Conservation (phyloP, 441 rosid species). For the Syzygium syzygioides region DNA sequence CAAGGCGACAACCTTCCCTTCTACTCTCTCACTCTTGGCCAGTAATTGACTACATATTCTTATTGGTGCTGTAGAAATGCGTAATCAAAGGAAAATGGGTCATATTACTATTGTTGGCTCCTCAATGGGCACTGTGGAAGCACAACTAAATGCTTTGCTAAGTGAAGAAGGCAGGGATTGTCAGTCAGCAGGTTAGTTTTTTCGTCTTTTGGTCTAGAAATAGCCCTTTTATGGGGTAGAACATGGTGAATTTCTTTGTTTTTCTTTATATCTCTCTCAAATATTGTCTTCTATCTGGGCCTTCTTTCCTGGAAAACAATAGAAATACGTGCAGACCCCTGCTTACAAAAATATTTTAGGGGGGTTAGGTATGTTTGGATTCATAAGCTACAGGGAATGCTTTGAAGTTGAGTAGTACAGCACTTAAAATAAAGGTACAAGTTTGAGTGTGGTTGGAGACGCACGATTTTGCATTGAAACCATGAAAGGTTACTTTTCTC, state of each 20-base stretch:
- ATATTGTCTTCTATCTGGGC: not conserved
- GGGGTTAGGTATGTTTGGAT: not conserved
- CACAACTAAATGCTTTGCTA: constrained; percentile 49
- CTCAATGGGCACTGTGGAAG: constrained; percentile 62
- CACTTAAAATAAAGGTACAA: not conserved
- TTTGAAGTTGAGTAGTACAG: not conserved
- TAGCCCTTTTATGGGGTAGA: not conserved
- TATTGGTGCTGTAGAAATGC: constrained; percentile 52
- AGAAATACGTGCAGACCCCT: not conserved
- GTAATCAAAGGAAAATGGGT: constrained; percentile 95
- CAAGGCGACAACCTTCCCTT: not conserved
- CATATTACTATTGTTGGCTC: constrained; percentile 83
- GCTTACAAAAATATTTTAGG: not conserved
- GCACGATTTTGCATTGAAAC: not conserved
- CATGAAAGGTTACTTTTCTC: not conserved
- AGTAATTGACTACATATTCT: not conserved
- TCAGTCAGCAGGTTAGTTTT: constrained; percentile 34
- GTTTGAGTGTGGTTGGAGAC: not conserved
- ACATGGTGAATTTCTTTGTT: not conserved
- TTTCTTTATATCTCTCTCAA: not conserved
- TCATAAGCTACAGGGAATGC: not conserved
- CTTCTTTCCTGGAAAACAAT: not conserved
- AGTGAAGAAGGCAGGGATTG: constrained; percentile 30
- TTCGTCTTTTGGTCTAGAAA: not conserved
- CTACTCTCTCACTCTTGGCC: not conserved